These are phyloP conservation scores for Rhizomucor pusillus DNA, from an alignment of 371 early-diverging fungal genomes.

Conservation along the genomic window DNA sequence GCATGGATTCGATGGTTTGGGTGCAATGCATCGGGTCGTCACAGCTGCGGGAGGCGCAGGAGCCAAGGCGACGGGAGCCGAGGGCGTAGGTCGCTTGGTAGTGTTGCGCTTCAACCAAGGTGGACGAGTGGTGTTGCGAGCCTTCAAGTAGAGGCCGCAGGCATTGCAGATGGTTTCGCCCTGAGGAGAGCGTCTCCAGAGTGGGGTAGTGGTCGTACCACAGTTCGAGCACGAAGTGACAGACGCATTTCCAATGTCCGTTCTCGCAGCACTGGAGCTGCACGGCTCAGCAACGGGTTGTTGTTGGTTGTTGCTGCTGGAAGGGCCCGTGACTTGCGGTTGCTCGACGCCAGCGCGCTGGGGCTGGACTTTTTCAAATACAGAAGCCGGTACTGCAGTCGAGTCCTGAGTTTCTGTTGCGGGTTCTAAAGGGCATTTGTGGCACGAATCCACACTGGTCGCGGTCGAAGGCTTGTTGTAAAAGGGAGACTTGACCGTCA, in stretches of 20 bases:
- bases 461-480: conserved; percentile 53
- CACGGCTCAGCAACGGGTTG: conserved; percentile 44
- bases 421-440: conserved; percentile 44
- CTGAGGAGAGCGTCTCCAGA: conserved; percentile 87
- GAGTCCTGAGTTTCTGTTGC: conserved; percentile 18
- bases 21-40: neutral
- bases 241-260: conserved; percentile 49
- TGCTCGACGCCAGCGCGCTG: conserved; percentile 43
- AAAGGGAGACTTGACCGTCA: conserved; percentile 54
- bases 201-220: conserved; percentile 84
- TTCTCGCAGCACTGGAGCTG: conserved; percentile 58
- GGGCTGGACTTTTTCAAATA: conserved; percentile 30
- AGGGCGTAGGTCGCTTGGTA: conserved; percentile 26
- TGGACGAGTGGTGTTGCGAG: conserved; percentile 79
- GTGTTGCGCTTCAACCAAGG: conserved; percentile 70
- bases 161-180: conserved; percentile 91
- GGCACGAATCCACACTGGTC: conserved; percentile 52
- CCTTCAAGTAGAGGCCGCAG: conserved; percentile 86
- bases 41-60: conserved; percentile 23
- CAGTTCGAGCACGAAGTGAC: conserved; percentile 84
- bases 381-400: conserved; percentile 18
- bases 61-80: conserved; percentile 28
- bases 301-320: conserved; percentile 33
- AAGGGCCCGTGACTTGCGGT: conserved; percentile 30
- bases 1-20: conserved; percentile 1